Conservation (phyloP, 148 eudicot genomes). For the Rhododendron griersonianum region DNA sequence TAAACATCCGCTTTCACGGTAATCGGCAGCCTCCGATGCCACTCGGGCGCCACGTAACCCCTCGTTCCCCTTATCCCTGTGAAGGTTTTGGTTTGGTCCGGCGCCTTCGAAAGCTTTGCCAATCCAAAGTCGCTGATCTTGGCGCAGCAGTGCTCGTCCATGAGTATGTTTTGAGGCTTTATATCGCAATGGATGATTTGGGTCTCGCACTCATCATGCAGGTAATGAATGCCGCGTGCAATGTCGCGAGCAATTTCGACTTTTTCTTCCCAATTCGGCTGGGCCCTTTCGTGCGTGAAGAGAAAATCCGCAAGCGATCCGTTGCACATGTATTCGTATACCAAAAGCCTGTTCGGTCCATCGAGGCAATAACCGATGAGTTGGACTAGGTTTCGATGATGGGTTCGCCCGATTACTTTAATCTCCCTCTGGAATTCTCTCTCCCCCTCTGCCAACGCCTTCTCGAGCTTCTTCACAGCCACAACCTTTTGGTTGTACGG, state of each 20-base stretch:
- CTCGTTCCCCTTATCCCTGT: neutral
- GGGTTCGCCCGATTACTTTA: neutral
- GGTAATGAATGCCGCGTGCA: neutral
- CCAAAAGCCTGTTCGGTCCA: neutral
- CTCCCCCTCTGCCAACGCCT: neutral
- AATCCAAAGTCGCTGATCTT: slow-evolving; percentile 9
- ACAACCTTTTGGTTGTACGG: neutral
- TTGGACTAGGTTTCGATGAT: slow-evolving; percentile 5
- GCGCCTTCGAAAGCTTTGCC: slow-evolving; percentile 2
- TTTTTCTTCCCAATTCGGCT: neutral
- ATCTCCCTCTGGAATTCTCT: neutral
- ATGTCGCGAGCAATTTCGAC: neutral
- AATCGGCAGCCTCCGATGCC: neutral
- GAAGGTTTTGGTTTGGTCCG: neutral
- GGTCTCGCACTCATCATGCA: neutral
- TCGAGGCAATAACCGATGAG: slow-evolving; percentile 5
- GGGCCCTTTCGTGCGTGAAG: neutral
- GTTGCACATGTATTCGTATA: slow-evolving; percentile 6
- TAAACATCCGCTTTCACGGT: neutral
- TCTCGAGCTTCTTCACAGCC: slow-evolving; percentile 8
- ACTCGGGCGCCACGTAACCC: neutral
- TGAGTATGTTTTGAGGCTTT: neutral
- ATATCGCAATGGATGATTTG: neutral
- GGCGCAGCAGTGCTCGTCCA: neutral
- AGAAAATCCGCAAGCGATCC: slow-evolving; percentile 10